These are phyloP conservation scores for Coniferiporia weirii DNA, from an alignment of 1,284 basidiomycete species.

Conservation along the genomic window DNA sequence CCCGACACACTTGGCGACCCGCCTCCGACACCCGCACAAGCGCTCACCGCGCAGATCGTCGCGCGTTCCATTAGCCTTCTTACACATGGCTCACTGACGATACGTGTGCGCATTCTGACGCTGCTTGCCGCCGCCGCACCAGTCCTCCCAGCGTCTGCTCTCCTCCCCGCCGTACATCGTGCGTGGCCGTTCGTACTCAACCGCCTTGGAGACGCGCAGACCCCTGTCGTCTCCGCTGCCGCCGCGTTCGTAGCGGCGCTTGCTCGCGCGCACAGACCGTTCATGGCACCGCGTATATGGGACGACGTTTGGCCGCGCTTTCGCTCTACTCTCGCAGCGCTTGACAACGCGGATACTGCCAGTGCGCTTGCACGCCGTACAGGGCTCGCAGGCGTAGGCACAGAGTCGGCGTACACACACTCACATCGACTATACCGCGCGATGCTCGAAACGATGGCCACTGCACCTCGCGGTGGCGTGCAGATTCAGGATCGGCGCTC, in stretches of 20 bases:
- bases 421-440: constrained; percentile 74
- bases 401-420: constrained; percentile 68
- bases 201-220: constrained; percentile 65
- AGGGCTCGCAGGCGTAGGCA: constrained; percentile 38
- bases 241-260: constrained; percentile 67
- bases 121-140: constrained; percentile 70
- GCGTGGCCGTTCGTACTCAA: constrained; percentile 90
- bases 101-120: constrained; percentile 75
- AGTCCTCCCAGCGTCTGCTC: constrained; percentile 60
- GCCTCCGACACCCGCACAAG: constrained; percentile 64
- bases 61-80: constrained; percentile 84
- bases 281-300: constrained; percentile 79
- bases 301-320: constrained; percentile 90
- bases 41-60: constrained; percentile 78
- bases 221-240: constrained; percentile 74
- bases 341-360: constrained; percentile 54
- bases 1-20: constrained; percentile 26
- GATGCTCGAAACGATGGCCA: constrained; percentile 66
- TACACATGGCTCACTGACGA: constrained; percentile 78
- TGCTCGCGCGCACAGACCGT: constrained; percentile 64
- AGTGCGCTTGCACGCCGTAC: constrained; percentile 61
- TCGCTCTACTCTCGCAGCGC: constrained; percentile 47
- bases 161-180: constrained; percentile 78
- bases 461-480: constrained; percentile 52
- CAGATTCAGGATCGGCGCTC: constrained; percentile 61